Evolutionary conservation across 176 grass and related monocot genomes (phyloP), one percentile per base, ranked within the genome.

Genomic region (Cymbopogon citratus): DNA sequence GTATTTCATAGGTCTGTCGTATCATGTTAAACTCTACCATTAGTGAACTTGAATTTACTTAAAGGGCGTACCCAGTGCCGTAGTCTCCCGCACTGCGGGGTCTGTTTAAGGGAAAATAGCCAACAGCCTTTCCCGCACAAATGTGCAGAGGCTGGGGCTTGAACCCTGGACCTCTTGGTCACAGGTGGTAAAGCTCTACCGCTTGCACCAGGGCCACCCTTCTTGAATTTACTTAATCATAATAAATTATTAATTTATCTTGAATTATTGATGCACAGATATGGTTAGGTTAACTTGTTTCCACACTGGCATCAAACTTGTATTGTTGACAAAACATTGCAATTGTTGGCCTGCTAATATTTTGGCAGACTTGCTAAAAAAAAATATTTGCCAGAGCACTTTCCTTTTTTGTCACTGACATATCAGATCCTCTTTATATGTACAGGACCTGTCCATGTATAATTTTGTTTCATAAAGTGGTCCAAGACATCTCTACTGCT

Each of bases 391-490:
- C 80, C 60, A 12, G 61, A 25, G 0, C 65, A 39, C 9, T 67
- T 76, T 65, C 15, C 25, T 0, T 65, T 65, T 5, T 23, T 75
- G 2, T 65, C 13, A 39, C n/a, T 28, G 35, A 83, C 28, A 54
- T 54, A 73, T 34, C 29, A 65, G 54, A 41, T 57, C 57, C 3
- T 76, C 76, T 76, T 6, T 59, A 33, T 77, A 44, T 54, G 8
- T 77, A 64, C 73, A 43, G 41, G 41, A 43, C 9, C 40, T 43
- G 41, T 43, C 41, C 41, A 3, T 43, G 9, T 41, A 41, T n/a
- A n/a, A 31, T 44, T 19, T 81, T 61, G 33, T 52, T 61, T 27
- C 25, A 66, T 15, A 69, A 26, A 26, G 23, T 82, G 69, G 89
- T 96, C 14, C 14, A 16, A 65, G 63, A 31, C 63, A 65, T 65